Base-by-base conservation (phyloP, 441 rosid species). In the Macaranga tanarius region DNA sequence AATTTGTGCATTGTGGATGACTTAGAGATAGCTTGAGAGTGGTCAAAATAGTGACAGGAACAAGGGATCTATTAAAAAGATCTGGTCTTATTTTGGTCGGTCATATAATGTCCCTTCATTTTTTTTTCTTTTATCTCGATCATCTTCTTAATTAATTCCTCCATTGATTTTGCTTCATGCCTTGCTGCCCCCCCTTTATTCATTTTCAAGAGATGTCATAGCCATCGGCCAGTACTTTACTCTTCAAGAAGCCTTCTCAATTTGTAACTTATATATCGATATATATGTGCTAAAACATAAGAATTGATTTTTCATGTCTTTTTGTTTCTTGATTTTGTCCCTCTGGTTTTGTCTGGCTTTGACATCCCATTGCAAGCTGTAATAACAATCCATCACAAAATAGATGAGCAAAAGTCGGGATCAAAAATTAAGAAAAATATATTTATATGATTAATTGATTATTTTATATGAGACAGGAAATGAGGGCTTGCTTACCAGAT, bases 81-180 rank as follows among this genome's bases (percentile, higher is more conserved):
- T 82, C 77, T 79, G 79, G 78, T 82, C 83, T 71, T 75, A 61
- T 79, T 34, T 77, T 78, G 84, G 86, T 83, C 75, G 83, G 83
- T 73, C 71, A 20, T 69, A 10, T 59, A 20, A 40, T 76, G 77
- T 80, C 78, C 73, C 67, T 16, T 57, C 15, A 2, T 20, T 10
- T 0, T 11, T 23, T 2, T 45, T 45, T 45, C 4, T 48, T 48
- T 48, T 2, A 4, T 12, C 19, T 48, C 15, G 6, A 60, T 50
- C 59, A 58, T 73, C 83, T 52, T 52, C 57, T 72, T 34, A 34
- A 2, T 34, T 34, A 34, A 34, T 34, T 73, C 80, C 22, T 67
- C 82, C 85, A 70, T 71, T 75, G 73, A 69, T 86, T 68, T 69
- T 80, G 80, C 86, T 78, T 72, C 83, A 13, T 6, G 0, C n/a